Percentiles rank a stretch among this genome's conserved stretches.
phyloP scores from a whole-genome alignment of 2,329 filamentous ascomycete species.

The Scedosporium boydii region DNA sequence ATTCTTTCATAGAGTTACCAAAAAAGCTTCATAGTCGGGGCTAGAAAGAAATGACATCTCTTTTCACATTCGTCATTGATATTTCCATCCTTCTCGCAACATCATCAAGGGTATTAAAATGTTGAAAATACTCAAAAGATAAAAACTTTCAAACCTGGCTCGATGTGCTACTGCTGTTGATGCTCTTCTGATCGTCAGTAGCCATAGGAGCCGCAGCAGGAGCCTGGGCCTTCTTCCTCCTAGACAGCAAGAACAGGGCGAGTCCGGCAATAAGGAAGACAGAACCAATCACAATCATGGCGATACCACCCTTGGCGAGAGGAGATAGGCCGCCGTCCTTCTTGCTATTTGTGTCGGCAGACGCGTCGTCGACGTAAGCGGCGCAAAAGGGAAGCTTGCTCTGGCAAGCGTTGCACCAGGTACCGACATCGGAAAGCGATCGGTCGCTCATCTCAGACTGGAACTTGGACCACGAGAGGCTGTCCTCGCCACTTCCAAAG shows the following conservation, averaged over 20 bases:
- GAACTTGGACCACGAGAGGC: slow-evolving; percentile 19
- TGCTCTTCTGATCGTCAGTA: neutral
- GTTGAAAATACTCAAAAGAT: neutral
- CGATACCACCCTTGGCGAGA: slow-evolving; percentile 22
- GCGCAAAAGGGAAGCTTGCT: slow-evolving; percentile 20
- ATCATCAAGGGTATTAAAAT: too few relatives aligned
- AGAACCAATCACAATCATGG: slow-evolving; percentile 21
- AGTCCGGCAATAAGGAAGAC: slow-evolving; percentile 11
- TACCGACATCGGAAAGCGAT: slow-evolving; percentile 18
- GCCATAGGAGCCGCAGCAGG: neutral
- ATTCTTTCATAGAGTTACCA: too few relatives aligned
- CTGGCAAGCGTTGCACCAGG: slow-evolving; percentile 21
- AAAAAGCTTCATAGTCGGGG: too few relatives aligned
- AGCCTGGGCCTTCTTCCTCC: slow-evolving; percentile 11
- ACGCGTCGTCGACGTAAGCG: slow-evolving; percentile 15
- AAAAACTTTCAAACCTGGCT: neutral
- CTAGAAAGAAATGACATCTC: too few relatives aligned
- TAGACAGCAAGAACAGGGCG: slow-evolving; percentile 14
- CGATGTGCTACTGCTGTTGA: neutral
- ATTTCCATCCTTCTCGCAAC: too few relatives aligned
- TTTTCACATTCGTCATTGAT: too few relatives aligned
- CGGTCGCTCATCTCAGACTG: slow-evolving; percentile 17
- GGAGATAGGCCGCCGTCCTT: slow-evolving; percentile 19
- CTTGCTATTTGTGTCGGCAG: slow-evolving; percentile 5
- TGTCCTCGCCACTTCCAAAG: slow-evolving; percentile 19